Conservation (phyloP, 345 rosid genomes). For the Eutrema japonicum region DNA sequence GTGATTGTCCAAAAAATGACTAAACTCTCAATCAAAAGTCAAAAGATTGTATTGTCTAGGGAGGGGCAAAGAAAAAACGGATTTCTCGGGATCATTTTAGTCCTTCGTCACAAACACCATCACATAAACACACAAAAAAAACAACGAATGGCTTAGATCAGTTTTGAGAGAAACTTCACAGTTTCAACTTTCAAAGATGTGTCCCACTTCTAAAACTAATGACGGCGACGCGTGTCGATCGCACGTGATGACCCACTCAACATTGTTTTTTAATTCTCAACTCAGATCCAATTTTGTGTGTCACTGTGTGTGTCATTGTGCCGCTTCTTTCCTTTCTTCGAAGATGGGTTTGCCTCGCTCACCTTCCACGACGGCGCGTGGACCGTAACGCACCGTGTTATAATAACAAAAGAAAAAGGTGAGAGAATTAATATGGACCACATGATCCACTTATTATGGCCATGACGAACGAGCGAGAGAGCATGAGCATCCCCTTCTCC, state of each 20-base stretch:
- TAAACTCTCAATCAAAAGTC: conserved; percentile 17
- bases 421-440: conserved; percentile 41
- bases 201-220: conserved; percentile 24
- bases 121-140: conserved; percentile 8
- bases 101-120: conserved; percentile 4
- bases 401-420: not conserved
- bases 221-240: conserved; percentile 41
- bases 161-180: conserved; percentile 14
- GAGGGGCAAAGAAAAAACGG: not conserved
- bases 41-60: conserved; percentile 14
- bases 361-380: conserved; percentile 42
- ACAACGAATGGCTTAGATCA: conserved; percentile 25
- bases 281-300: conserved; percentile 28
- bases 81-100: conserved; percentile 30
- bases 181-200: conserved; percentile 12
- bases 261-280: conserved; percentile 5
- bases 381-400: not conserved
- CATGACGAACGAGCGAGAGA: conserved; percentile 26
- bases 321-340: conserved; percentile 12
- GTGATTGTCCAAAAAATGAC: conserved; percentile 15
- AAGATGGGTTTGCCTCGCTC: conserved; percentile 6
- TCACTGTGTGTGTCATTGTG: not conserved
- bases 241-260: conserved; percentile 40
- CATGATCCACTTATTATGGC: conserved; percentile 38
- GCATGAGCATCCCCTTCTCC: conserved; percentile 12